phyloP scores from a whole-genome alignment of 345 rosid genomes.

The Eucalyptus grandis region DNA sequence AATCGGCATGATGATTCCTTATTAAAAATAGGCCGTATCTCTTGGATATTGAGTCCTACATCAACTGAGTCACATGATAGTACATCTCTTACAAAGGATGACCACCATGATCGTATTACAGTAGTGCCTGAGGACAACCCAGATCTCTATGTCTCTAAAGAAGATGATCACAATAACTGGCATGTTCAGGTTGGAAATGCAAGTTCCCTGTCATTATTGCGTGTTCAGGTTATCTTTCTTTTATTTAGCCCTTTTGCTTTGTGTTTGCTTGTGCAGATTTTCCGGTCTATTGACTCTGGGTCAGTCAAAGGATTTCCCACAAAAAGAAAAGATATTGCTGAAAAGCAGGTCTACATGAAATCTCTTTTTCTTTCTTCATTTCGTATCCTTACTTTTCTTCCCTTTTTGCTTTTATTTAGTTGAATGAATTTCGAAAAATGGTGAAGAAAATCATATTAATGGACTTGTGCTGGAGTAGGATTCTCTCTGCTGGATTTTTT shows the following conservation, averaged over 20 bases:
- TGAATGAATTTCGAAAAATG: background rate
- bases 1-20: slow-evolving; percentile 77
- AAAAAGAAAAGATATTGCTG: slow-evolving; percentile 20
- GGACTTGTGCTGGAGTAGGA: background rate
- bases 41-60: slow-evolving; percentile 82
- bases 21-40: slow-evolving; percentile 73
- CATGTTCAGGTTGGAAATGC: slow-evolving; percentile 62
- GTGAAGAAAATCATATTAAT: background rate
- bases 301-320: slow-evolving; percentile 76
- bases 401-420: background rate
- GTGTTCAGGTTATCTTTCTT: background rate
- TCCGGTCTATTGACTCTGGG: slow-evolving; percentile 79
- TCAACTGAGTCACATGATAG: slow-evolving; percentile 15
- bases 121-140: slow-evolving; percentile 58
- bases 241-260: background rate
- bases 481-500: background rate
- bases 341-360: slow-evolving; percentile 31
- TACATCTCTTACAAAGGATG: slow-evolving; percentile 37
- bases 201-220: background rate
- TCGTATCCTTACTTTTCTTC: background rate
- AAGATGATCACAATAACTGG: slow-evolving; percentile 68
- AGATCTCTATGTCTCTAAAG: slow-evolving; percentile 31
- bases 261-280: slow-evolving; percentile 30
- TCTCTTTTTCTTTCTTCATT: background rate
- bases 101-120: slow-evolving; percentile 19